phyloP scores from a whole-genome alignment of 139 green algal species.

The Auxenochlorella protothecoides region DNA sequence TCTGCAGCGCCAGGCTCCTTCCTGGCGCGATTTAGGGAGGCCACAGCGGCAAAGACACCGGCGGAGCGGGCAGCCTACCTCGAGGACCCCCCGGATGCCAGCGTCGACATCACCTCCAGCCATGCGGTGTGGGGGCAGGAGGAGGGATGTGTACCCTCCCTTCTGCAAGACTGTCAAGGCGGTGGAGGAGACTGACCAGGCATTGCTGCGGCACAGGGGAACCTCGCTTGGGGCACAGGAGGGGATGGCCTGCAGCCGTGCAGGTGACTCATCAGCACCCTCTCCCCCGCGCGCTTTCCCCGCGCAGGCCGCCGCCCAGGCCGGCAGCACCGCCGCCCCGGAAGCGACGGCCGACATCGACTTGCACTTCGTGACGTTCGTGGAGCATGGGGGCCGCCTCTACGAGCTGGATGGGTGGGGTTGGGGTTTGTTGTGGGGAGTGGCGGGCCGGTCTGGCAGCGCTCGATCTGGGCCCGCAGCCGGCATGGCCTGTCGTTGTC shows the following conservation, averaged over 20 bases:
- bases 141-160: too few relatives aligned
- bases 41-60: conserved; percentile 41
- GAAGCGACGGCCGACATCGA: conserved; percentile 54
- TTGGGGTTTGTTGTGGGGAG: too few relatives aligned
- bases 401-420: conserved; percentile 67
- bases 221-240: too few relatives aligned
- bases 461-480: not conserved
- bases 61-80: conserved; percentile 52
- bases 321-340: conserved; percentile 50
- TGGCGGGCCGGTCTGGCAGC: too few relatives aligned
- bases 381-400: conserved; percentile 48
- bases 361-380: conserved; percentile 82
- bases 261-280: not conserved
- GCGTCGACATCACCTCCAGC: conserved; percentile 60
- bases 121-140: conserved; percentile 39
- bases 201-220: too few relatives aligned
- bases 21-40: conserved; percentile 50
- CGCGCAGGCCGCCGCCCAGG: conserved; percentile 44
- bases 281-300: not conserved
- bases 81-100: conserved; percentile 60
- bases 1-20: conserved; percentile 40
- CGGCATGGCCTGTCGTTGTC: not conserved
- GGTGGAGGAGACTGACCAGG: too few relatives aligned
- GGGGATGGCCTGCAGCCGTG: too few relatives aligned
- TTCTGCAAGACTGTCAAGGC: too few relatives aligned